A percentile compares a stretch with the other conserved stretches of the same genome.
Evolutionary conservation across 2,329 filamentous ascomycete species (phyloP).

Genomic region (Cryphonectria radicalis): DNA sequence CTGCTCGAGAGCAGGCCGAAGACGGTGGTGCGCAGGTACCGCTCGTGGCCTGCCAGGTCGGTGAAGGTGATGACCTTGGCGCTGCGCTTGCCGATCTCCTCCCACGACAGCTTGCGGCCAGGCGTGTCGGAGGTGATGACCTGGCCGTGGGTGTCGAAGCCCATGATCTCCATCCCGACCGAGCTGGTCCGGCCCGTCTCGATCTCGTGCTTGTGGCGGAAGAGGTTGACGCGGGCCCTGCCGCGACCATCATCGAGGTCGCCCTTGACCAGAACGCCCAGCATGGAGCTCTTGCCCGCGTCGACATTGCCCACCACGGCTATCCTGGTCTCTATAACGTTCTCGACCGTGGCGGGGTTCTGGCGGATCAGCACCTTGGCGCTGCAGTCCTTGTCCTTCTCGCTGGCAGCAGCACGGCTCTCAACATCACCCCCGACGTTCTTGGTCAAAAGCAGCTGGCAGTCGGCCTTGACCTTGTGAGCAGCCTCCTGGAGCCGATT

Average conservation of each 20-base stretch:
- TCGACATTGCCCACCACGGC: conserved; percentile 98
- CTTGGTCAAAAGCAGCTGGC: conserved; percentile 82
- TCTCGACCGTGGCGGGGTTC: conserved; percentile 73
- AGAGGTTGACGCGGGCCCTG: conserved; percentile 91
- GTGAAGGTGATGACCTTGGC: conserved; percentile 97
- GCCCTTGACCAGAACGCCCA: conserved; percentile 94
- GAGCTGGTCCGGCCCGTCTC: conserved; percentile 95
- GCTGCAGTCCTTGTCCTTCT: conserved; percentile 73
- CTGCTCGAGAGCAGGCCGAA: conserved; percentile 93
- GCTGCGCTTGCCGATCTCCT: conserved; percentile 93
- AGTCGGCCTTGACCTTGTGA: conserved; percentile 70
- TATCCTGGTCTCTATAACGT: conserved; percentile 93
- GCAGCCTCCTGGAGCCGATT: conserved; percentile 68
- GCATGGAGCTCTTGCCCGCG: conserved; percentile 93
- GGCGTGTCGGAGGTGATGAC: conserved; percentile 82
- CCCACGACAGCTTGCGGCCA: conserved; percentile 87
- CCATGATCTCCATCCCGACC: conserved; percentile 98
- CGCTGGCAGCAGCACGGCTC: conserved; percentile 59
- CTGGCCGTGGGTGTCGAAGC: conserved; percentile 85
- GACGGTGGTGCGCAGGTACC: conserved; percentile 92
- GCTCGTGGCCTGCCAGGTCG: conserved; percentile 92
- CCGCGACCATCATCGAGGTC: conserved; percentile 93
- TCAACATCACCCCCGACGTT: conserved; percentile 83
- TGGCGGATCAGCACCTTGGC: conserved; percentile 88
- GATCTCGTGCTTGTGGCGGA: conserved; percentile 97